Evolutionary conservation across 192 early-diverging fungal genomes (phyloP).

Genomic region (Coemansia sp.): DNA sequence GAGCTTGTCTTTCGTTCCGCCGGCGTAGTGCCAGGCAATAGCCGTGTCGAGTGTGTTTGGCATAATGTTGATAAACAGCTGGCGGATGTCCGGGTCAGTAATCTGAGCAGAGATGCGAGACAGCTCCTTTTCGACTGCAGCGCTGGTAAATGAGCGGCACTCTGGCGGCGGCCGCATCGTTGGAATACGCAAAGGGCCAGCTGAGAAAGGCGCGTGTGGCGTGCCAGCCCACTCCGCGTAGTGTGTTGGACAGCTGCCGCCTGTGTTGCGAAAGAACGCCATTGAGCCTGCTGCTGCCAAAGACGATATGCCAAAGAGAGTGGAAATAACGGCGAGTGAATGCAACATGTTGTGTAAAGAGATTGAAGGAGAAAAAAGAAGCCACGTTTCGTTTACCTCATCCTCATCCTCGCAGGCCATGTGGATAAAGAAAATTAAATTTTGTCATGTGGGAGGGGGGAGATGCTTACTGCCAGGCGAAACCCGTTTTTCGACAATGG

Average conservation of each 20-base stretch:
- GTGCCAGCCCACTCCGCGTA: conserved; percentile 31
- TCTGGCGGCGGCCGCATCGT: conserved; percentile 46
- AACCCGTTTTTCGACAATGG: neutral
- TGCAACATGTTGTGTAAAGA: neutral
- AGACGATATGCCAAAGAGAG: neutral
- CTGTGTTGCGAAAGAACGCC: conserved; percentile 19
- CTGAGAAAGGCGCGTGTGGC: conserved; percentile 30
- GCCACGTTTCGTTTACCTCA: neutral
- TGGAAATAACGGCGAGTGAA: neutral
- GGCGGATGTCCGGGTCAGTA: conserved; percentile 50
- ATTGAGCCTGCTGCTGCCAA: neutral
- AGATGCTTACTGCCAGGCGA: neutral
- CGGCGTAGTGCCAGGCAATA: conserved; percentile 51
- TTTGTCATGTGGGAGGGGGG: neutral
- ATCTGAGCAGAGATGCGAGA: conserved; percentile 27
- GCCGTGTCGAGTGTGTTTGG: conserved; percentile 73
- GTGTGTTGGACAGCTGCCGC: conserved; percentile 38
- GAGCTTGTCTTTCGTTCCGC: conserved; percentile 6
- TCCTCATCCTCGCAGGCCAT: neutral
- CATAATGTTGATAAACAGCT: conserved; percentile 61
- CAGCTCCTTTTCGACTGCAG: conserved; percentile 48
- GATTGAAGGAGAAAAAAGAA: neutral
- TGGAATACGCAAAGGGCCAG: conserved; percentile 25
- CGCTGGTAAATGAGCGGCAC: conserved; percentile 58
- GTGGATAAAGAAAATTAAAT: neutral